These are phyloP conservation scores for Gnaphalium uliginosum DNA, from an alignment of 129 eudicot genomes.

Conservation along the genomic window DNA sequence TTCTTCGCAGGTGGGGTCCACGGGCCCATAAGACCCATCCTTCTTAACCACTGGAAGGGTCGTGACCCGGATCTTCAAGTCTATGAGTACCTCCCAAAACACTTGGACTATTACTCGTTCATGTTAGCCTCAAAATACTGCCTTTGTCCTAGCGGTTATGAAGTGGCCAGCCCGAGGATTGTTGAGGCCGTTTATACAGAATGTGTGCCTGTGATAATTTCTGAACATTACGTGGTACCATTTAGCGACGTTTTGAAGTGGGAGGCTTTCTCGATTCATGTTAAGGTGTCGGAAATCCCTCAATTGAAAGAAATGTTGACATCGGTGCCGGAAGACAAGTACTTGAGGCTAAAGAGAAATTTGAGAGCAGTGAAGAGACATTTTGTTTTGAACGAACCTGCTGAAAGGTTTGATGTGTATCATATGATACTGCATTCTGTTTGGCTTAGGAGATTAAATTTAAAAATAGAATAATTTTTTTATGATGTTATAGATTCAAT, in stretches of 20 bases:
- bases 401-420: slow-evolving; percentile 76
- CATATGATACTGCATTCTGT: slow-evolving; percentile 91
- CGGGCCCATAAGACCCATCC: slow-evolving; percentile 79
- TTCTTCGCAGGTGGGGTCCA: slow-evolving; percentile 95
- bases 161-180: slow-evolving; percentile 94
- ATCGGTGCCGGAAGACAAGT: slow-evolving; percentile 54
- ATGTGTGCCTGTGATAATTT: slow-evolving; percentile 79
- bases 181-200: slow-evolving; percentile 83
- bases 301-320: slow-evolving; percentile 54
- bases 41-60: slow-evolving; percentile 71
- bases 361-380: slow-evolving; percentile 74
- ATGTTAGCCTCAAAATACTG: slow-evolving; percentile 75
- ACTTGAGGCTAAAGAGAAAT: slow-evolving; percentile 56
- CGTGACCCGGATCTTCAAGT: slow-evolving; percentile 56
- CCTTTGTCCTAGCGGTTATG: slow-evolving; percentile 91
- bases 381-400: slow-evolving; percentile 69
- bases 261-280: slow-evolving; percentile 74
- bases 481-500: background rate
- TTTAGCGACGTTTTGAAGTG: slow-evolving; percentile 84
- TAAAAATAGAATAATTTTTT: slow-evolving; percentile 33
- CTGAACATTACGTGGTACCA: slow-evolving; percentile 74
- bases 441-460: slow-evolving; percentile 88
- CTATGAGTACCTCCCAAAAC: slow-evolving; percentile 72
- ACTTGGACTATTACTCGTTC: slow-evolving; percentile 52
- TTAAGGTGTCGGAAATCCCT: slow-evolving; percentile 54